Evolutionary conservation across 257 asterid species (phyloP).

Genomic region (Rehmannia glutinosa): DNA sequence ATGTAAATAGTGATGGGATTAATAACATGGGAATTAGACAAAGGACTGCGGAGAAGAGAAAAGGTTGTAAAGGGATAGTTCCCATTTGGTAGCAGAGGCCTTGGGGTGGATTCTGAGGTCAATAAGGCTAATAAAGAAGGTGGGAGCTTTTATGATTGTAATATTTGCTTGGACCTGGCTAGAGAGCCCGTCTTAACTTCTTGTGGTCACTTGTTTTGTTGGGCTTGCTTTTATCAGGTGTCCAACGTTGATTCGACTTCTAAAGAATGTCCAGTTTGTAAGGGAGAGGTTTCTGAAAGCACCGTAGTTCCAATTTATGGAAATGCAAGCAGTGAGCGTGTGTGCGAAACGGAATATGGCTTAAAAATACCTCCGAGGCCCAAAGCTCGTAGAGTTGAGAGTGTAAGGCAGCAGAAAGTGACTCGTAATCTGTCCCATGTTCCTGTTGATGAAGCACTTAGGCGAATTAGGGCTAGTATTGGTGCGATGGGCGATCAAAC

Average conservation of each 20-base stretch:
- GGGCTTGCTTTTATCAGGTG: conserved; percentile 53
- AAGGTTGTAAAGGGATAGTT: conserved; percentile 43
- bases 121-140: conserved; percentile 30
- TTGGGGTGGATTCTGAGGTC: conserved; percentile 39
- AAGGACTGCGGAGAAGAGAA: conserved; percentile 14
- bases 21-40: conserved; percentile 18
- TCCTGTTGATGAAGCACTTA: conserved; percentile 26
- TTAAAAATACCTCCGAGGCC: conserved; percentile 52
- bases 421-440: conserved; percentile 4
- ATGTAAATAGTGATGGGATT: conserved; percentile 10
- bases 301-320: conserved; percentile 31
- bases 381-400: conserved; percentile 43
- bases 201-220: conserved; percentile 70
- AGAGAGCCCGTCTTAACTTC: conserved; percentile 52
- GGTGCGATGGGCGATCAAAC: conserved; percentile 18
- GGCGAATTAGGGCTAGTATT: conserved; percentile 22
- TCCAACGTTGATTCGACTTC: conserved; percentile 34
- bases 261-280: conserved; percentile 58
- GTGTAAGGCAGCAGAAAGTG: conserved; percentile 33
- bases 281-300: conserved; percentile 30
- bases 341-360: conserved; percentile 18
- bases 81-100: conserved; percentile 61
- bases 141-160: conserved; percentile 53
- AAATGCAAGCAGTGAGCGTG: conserved; percentile 8
- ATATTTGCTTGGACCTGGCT: conserved; percentile 51